These are phyloP conservation scores for Dimocarpus longan DNA, from an alignment of 345 rosid genomes.

Conservation along the genomic window DNA sequence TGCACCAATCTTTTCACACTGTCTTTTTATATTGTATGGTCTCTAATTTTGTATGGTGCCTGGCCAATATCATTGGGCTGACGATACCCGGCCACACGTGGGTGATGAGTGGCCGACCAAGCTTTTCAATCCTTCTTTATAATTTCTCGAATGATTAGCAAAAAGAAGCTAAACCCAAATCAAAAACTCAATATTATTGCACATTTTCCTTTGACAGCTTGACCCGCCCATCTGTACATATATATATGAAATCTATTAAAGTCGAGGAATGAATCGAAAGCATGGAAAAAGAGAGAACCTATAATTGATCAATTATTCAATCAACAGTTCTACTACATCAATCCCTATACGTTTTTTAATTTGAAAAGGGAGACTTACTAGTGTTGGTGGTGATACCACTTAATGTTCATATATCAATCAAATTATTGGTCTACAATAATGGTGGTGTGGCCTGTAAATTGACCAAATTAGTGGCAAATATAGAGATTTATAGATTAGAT, in stretches of 20 bases:
- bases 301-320: conserved; percentile 18
- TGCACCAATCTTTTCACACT: neutral
- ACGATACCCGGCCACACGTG: neutral
- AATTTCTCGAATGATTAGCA: neutral
- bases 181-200: neutral
- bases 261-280: neutral
- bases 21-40: neutral
- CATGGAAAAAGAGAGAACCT: neutral
- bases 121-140: neutral
- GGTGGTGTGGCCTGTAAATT: neutral
- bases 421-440: neutral
- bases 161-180: neutral
- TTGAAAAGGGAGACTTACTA: neutral
- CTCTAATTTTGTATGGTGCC: neutral
- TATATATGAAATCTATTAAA: no score
- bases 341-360: neutral
- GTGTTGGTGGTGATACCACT: neutral
- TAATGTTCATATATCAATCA: neutral
- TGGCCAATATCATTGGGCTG: neutral
- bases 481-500: no score
- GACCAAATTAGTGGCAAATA: no score
- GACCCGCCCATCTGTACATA: neutral
- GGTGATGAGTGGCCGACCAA: conserved; percentile 13
- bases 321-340: neutral
- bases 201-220: neutral